Base-by-base conservation (phyloP, 805 yeast species). In the Pichia manshurica region DNA sequence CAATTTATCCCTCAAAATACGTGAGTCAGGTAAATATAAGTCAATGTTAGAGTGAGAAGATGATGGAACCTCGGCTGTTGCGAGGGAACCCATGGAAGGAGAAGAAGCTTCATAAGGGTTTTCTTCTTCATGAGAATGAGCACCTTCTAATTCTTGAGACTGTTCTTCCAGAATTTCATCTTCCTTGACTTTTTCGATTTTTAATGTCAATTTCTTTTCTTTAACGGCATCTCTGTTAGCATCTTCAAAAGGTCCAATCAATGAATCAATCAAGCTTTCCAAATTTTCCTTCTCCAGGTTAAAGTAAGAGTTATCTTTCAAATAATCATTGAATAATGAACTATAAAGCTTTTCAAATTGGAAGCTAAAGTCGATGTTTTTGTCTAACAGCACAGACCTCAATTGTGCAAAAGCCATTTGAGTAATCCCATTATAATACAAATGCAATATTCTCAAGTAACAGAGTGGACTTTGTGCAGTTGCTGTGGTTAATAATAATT, bases 261-360 rank as follows among this genome's bases (percentile, higher is more conserved):
- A 60, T 2, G 65, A 64, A 44, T 70, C 70, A 19, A 80, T 71
- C 37, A 76, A 63, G 28, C 73, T 77, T 44, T 81, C 84, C 33
- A 90, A 67, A 53, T 78, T 79, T 52, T 79, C 80, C 65, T 78
- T 84, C 60, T 89, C 97, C 35, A 75, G 58, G 35, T 72, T 80
- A 57, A 90, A 82, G 64, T 88, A 90, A 42, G 75, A 71, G 49
- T 78, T 77, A 49, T 84, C 87, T 25, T 75, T 74, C 23, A 85
- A 66, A 59, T 80, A 85, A 42, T 83, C 82, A 17, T 78, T 72
- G 62, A 91, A 91, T 16, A 87, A 65, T 54, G 85, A 95, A n/a
- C 77, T 74, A 58, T 73, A 79, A 49, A 80, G 75, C 56, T 82
- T 88, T 54, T 90, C 96, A 33, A 91, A 67, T 4, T 82, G 74